Evolutionary conservation across 2,329 filamentous ascomycete species (phyloP), one percentile per base, ranked within the genome.

Genomic region (Chalaropsis thielavioides): DNA sequence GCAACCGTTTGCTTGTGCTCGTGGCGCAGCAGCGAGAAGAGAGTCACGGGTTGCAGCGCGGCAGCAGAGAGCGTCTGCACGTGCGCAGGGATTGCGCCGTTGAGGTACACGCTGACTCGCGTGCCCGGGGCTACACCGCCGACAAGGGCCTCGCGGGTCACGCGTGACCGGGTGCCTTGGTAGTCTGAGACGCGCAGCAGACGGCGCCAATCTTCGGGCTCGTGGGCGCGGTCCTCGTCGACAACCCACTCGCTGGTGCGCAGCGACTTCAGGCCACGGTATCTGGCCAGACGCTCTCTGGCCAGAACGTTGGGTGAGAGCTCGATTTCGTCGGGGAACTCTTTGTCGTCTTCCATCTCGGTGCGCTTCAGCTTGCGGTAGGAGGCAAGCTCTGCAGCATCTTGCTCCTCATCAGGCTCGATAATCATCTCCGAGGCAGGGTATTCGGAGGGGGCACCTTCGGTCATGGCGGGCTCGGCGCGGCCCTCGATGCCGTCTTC

Each of bases 291-390:
- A 56, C 94, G 83, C 75, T 99, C 94, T 62, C 90, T 80, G 0
- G 94, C 94, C 56, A 90, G 80, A 2, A 95, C 90, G 63, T 92
- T 83, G 0, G 95, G 94, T 69, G 89, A 90, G 63, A 99, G 79
- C 74, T 99, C 95, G 66, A 99, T 94, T 75, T 99, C 94, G 69
- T 99, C 94, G 0, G 94, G 94, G 74, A 97, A 99, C 74, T 97
- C 92, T 64, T 89, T 83, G 74, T 99, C 94, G 15, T 97, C 92
- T 61, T 92, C 83, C 3, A 85, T 90, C 70, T 96, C 92, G 27
- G 85, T 85, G 62, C 85, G 84, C 71, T 91, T 90, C 68, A 85
- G 85, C 62, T 83, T 81, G 46, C 94, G 85, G 75, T 91, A 99
- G 56, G 87, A 87, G 64, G 85, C 89, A 49, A 99, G 80, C 72